These are phyloP conservation scores for Daldinia childiae DNA, from an alignment of 495 filamentous ascomycete genomes.

Conservation along the genomic window DNA sequence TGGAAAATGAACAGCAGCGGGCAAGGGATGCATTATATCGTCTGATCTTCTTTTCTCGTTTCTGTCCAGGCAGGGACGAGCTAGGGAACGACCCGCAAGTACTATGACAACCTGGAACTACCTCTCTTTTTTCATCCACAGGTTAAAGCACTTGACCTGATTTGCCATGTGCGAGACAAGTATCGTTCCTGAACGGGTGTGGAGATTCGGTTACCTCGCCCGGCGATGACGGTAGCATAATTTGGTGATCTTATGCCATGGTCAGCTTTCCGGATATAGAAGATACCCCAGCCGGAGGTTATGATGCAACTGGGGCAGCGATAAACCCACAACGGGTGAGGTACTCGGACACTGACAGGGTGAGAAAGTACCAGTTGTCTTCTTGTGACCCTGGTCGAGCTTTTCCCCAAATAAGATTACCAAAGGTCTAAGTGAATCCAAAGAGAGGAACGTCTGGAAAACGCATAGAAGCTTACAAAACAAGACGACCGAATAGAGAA, in stretches of 20 bases:
- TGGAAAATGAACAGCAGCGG: conserved; percentile 48
- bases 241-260: conserved; percentile 67
- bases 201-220: conserved; percentile 55
- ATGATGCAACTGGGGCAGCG: conserved; percentile 61
- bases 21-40: conserved; percentile 59
- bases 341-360: conserved; percentile 50
- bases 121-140: conserved; percentile 52
- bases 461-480: conserved; percentile 58
- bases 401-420: conserved; percentile 53
- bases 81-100: conserved; percentile 51
- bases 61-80: conserved; percentile 47
- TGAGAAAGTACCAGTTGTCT: conserved; percentile 39
- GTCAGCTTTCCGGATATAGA: conserved; percentile 62
- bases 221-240: conserved; percentile 64
- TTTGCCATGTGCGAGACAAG: conserved; percentile 60
- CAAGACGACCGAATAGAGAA: conserved; percentile 54
- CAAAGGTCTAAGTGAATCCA: conserved; percentile 43
- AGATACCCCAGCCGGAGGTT: conserved; percentile 55
- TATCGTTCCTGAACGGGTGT: conserved; percentile 60
- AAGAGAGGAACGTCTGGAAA: conserved; percentile 53
- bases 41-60: conserved; percentile 59
- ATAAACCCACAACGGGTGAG: conserved; percentile 48
- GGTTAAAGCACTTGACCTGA: conserved; percentile 58
- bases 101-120: conserved; percentile 57
- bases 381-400: conserved; percentile 47